Evolutionary conservation across 768 basidiomycete species (phyloP).

Genomic region (Dentipellis fragilis): DNA sequence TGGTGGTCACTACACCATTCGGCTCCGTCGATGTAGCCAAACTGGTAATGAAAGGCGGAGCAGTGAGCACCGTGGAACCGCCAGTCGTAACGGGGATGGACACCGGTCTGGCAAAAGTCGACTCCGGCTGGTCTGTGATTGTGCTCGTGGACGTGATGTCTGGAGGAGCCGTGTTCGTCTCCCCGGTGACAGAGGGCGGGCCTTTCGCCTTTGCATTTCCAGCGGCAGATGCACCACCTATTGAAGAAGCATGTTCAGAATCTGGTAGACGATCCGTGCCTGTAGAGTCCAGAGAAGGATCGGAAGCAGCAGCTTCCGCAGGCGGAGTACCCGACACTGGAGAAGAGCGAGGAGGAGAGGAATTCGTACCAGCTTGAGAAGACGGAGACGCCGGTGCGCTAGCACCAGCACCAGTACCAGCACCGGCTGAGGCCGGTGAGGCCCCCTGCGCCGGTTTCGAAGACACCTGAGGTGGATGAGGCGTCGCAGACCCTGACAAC

Average conservation of each 20-base stretch:
- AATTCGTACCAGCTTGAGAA: neutral
- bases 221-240: neutral
- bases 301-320: neutral
- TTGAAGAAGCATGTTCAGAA: neutral
- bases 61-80: constrained; percentile 29
- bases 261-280: neutral
- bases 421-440: neutral
- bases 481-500: neutral
- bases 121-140: constrained; percentile 28
- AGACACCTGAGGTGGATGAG: neutral
- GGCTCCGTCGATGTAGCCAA: constrained; percentile 34
- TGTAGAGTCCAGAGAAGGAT: neutral
- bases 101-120: constrained; percentile 35
- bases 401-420: neutral
- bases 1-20: constrained; percentile 39
- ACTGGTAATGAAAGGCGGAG: constrained; percentile 38
- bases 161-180: neutral
- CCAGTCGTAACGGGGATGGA: constrained; percentile 31
- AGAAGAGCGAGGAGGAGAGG: neutral
- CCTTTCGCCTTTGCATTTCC: neutral
- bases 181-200: too few relatives aligned
- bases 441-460: neutral
- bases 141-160: constrained; percentile 27
- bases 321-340: neutral
- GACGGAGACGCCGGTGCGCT: neutral